phyloP scores from a whole-genome alignment of 1,139 yeast genomes.

The Blastobotrys arbuscula region DNA sequence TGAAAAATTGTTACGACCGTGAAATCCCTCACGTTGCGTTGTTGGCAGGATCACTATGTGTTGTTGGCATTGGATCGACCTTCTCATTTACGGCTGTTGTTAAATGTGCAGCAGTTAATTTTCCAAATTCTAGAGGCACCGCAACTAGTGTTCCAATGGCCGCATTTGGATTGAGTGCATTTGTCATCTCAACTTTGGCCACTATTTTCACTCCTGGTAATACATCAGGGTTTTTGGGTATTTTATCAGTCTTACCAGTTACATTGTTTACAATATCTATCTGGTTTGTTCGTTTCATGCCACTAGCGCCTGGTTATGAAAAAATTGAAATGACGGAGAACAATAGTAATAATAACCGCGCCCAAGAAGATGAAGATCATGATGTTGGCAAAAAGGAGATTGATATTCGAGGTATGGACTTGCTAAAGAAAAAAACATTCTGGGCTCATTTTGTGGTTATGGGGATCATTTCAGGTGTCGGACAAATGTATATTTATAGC shows the following conservation, averaged over 20 bases:
- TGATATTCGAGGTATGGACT: slow-evolving; percentile 26
- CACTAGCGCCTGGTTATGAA: slow-evolving; percentile 15
- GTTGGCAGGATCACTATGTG: slow-evolving; percentile 28
- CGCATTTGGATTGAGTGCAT: slow-evolving; percentile 40
- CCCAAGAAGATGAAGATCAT: slow-evolving; percentile 8
- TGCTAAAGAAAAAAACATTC: slow-evolving; percentile 28
- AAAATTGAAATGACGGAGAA: slow-evolving; percentile 9
- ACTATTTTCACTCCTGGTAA: slow-evolving; percentile 29
- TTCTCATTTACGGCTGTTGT: slow-evolving; percentile 38
- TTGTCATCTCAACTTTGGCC: slow-evolving; percentile 34
- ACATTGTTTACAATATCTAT: slow-evolving; percentile 24
- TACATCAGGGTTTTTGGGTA: slow-evolving; percentile 30
- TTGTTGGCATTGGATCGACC: slow-evolving; percentile 37
- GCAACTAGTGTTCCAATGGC: slow-evolving; percentile 41
- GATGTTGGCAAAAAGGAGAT: slow-evolving; percentile 5
- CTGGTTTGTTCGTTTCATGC: slow-evolving; percentile 25
- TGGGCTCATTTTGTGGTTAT: slow-evolving; percentile 43
- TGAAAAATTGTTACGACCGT: slow-evolving; percentile 25
- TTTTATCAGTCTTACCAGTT: slow-evolving; percentile 32
- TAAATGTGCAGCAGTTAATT: slow-evolving; percentile 40
- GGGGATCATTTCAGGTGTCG: slow-evolving; percentile 63
- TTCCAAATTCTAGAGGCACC: slow-evolving; percentile 35
- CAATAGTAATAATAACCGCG: neutral
- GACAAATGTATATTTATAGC: slow-evolving; percentile 72
- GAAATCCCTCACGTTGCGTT: slow-evolving; percentile 23